phyloP scores from a whole-genome alignment of 164 flowering plant species.

The Santalum album region DNA sequence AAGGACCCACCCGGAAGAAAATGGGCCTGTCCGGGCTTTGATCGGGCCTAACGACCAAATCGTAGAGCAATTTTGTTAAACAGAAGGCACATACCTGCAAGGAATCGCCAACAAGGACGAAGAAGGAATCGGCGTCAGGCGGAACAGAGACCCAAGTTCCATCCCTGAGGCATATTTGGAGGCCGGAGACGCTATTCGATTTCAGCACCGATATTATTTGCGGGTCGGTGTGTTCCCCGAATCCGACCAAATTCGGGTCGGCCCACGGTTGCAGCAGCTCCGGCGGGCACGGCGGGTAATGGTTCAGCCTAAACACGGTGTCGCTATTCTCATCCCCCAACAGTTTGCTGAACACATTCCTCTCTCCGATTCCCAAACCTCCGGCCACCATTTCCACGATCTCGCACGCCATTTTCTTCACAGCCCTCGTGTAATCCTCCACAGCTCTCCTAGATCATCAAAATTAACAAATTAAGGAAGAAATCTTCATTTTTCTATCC shows the following conservation, averaged over 20 bases:
- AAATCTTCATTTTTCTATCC: too few species aligned
- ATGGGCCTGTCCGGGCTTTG: too few species aligned
- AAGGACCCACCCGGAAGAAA: too few species aligned
- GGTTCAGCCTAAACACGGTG: constrained; percentile 69
- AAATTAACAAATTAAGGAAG: too few species aligned
- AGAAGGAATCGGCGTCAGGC: constrained; percentile 71
- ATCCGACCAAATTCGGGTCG: constrained; percentile 52
- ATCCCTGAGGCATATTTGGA: constrained; percentile 67
- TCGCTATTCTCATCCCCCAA: constrained; percentile 64
- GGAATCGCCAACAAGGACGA: constrained; percentile 80
- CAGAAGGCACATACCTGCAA: constrained; percentile 47
- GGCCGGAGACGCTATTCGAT: constrained; percentile 73
- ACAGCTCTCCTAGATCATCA: constrained; percentile 32
- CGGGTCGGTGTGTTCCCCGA: constrained; percentile 98
- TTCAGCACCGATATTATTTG: constrained; percentile 73
- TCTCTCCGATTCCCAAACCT: constrained; percentile 36
- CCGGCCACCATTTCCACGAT: constrained; percentile 64
- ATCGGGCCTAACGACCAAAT: too few species aligned
- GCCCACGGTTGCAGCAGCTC: constrained; percentile 24
- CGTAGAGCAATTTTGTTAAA: too few species aligned
- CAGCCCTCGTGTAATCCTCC: constrained; percentile 34
- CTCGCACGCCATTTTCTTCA: constrained; percentile 41
- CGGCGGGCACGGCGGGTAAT: constrained; percentile 81
- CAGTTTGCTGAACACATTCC: constrained; percentile 34
- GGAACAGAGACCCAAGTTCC: constrained; percentile 88